Evolutionary conservation across 192 early-diverging fungal genomes (phyloP).

Genomic region (Allomyces arbusculus): DNA sequence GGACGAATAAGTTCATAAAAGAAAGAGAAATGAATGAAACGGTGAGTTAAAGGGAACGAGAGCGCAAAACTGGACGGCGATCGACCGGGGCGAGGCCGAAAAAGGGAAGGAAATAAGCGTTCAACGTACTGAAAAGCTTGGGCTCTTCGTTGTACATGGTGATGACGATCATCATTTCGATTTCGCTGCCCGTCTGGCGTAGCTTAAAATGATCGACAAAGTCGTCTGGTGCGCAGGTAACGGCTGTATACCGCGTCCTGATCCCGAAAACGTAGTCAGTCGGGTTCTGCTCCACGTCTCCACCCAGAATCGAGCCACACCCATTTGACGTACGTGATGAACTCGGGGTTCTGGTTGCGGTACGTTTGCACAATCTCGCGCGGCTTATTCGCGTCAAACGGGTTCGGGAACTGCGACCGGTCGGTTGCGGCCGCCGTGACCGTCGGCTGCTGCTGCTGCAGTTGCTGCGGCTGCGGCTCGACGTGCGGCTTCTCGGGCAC

Average conservation of each 20-base stretch:
- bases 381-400: too few species aligned
- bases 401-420: not conserved
- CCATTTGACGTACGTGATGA: not conserved
- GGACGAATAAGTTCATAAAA: not conserved
- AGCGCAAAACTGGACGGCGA: too few species aligned
- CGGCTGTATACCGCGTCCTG: conserved; percentile 75
- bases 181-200: conserved; percentile 35
- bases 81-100: too few species aligned
- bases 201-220: conserved; percentile 60
- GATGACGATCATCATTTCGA: conserved; percentile 62
- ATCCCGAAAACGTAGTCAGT: not conserved
- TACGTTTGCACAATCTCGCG: not conserved
- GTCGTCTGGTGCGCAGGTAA: conserved; percentile 67
- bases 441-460: not conserved
- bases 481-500: not conserved
- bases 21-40: too few species aligned
- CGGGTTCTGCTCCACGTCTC: not conserved
- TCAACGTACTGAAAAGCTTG: conserved; percentile 1
- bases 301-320: not conserved
- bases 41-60: too few species aligned
- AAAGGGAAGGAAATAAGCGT: not conserved
- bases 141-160: conserved; percentile 56
- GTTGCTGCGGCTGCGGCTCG: not conserved
- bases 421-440: not conserved
- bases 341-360: not conserved